Evolutionary conservation across 345 rosid genomes (phyloP).

Genomic region (Noccaea caerulescens): DNA sequence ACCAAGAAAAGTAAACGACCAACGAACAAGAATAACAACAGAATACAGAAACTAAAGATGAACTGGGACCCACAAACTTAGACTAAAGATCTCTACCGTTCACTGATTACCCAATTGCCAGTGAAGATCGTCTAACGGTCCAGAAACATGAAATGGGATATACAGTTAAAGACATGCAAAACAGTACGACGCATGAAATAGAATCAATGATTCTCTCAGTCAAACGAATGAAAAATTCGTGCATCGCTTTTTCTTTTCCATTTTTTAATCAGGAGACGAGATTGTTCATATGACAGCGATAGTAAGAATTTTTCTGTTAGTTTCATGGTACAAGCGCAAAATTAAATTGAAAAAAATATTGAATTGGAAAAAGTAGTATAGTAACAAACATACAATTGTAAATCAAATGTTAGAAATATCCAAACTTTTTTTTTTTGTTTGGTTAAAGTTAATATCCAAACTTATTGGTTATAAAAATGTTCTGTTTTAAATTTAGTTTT

Average conservation of each 20-base stretch:
- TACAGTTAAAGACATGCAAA: constrained; percentile 33
- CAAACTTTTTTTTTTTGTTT: not conserved
- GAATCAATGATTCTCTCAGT: constrained; percentile 16
- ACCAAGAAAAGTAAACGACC: constrained; percentile 6
- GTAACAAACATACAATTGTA: constrained; percentile 5
- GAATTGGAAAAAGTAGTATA: not conserved
- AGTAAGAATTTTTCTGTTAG: not conserved
- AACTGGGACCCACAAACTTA: not conserved
- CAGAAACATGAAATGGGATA: not conserved
- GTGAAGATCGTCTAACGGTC: constrained; percentile 27
- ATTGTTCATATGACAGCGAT: not conserved
- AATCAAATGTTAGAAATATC: not conserved
- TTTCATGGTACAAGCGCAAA: not conserved
- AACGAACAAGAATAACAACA: constrained; percentile 22
- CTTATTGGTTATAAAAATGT: not conserved
- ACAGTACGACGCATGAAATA: constrained; percentile 6
- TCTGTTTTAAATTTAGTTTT: not conserved
- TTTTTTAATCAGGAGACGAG: not conserved
- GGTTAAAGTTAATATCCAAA: not conserved
- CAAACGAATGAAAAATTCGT: constrained; percentile 25
- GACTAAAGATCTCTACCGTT: constrained; percentile 12
- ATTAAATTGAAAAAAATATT: not conserved
- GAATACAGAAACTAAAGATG: constrained; percentile 30
- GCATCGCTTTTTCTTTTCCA: not conserved
- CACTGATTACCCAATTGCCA: not conserved